Percentiles rank a stretch among this genome's conserved stretches.
phyloP scores from a whole-genome alignment of 2,329 filamentous ascomycete species.

The Pseudohalonectria lignicola region DNA sequence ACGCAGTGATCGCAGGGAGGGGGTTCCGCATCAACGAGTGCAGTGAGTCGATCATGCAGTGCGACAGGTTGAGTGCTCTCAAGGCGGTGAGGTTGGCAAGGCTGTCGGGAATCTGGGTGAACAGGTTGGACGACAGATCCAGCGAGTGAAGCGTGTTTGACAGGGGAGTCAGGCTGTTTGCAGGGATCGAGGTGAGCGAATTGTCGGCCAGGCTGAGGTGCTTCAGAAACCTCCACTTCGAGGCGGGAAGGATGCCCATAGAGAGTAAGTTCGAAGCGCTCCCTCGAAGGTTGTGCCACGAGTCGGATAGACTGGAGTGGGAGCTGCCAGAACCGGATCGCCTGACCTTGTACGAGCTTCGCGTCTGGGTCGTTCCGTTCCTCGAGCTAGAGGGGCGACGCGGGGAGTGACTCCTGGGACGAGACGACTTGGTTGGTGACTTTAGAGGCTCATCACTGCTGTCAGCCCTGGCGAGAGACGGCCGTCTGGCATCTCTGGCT shows the following conservation, averaged over 20 bases:
- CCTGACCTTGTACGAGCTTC: conserved; percentile 63
- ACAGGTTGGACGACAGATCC: conserved; percentile 85
- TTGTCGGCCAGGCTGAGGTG: conserved; percentile 92
- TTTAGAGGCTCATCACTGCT: conserved; percentile 31
- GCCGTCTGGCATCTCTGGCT: conserved; percentile 27
- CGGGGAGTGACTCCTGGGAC: conserved; percentile 72
- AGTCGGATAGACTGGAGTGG: conserved; percentile 64
- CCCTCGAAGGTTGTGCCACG: conserved; percentile 52
- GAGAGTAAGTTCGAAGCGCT: conserved; percentile 71
- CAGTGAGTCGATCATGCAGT: conserved; percentile 95
- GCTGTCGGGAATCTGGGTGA: conserved; percentile 89
- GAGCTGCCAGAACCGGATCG: conserved; percentile 90
- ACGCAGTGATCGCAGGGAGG: conserved; percentile 81
- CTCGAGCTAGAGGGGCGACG: conserved; percentile 65
- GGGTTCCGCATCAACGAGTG: conserved; percentile 79
- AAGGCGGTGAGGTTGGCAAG: conserved; percentile 75
- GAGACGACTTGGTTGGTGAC: conserved; percentile 30
- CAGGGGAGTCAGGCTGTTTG: conserved; percentile 66
- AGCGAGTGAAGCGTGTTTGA: conserved; percentile 84
- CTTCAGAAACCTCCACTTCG: conserved; percentile 90
- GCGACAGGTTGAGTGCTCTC: conserved; percentile 85
- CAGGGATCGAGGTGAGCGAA: conserved; percentile 68
- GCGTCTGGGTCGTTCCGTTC: conserved; percentile 55
- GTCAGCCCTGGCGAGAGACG: conserved; percentile 34
- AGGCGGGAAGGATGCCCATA: conserved; percentile 62